Percentiles rank a stretch among this genome's conserved stretches.
Evolutionary conservation across 2,329 filamentous ascomycete genomes (phyloP).

Genomic region (Knufia petricola): DNA sequence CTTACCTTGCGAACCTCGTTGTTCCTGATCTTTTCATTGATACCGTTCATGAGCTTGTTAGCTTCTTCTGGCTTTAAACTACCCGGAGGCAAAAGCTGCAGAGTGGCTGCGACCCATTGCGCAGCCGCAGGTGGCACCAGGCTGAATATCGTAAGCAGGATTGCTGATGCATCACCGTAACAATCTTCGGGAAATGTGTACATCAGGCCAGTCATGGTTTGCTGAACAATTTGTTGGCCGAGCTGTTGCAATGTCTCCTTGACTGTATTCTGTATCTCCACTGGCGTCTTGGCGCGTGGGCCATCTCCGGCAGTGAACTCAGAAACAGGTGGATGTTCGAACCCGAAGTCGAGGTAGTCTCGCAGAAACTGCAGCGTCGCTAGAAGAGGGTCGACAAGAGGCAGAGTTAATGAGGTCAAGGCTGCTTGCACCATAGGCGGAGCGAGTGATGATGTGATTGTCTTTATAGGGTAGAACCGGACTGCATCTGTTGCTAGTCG

Average conservation of each 20-base stretch:
- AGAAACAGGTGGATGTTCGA: constrained; percentile 53
- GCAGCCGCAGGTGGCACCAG: constrained; percentile 71
- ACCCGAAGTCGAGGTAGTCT: constrained; percentile 81
- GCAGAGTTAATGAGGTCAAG: constrained; percentile 72
- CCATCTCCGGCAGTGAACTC: constrained; percentile 53
- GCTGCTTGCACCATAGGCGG: constrained; percentile 78
- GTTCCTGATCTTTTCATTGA: constrained; percentile 63
- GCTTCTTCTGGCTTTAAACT: constrained; percentile 72
- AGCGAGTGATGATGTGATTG: constrained; percentile 70
- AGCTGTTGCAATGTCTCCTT: constrained; percentile 60
- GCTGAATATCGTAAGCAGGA: constrained; percentile 83
- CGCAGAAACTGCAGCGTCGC: constrained; percentile 88
- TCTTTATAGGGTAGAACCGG: constrained; percentile 79
- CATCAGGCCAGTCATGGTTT: constrained; percentile 96
- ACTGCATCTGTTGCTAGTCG: constrained; percentile 83
- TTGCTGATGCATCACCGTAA: constrained; percentile 86
- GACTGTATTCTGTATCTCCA: constrained; percentile 63
- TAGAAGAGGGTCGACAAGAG: constrained; percentile 84
- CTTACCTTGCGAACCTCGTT: constrained; percentile 70
- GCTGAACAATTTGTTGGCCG: constrained; percentile 72
- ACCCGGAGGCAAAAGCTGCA: constrained; percentile 72
- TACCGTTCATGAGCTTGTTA: constrained; percentile 68
- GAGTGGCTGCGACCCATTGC: constrained; percentile 71
- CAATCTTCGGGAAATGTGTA: constrained; percentile 94
- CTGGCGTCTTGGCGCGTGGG: constrained; percentile 49